Evolutionary conservation across 139 green algal genomes (phyloP).

Genomic region (Chlamydomonas sp.): DNA sequence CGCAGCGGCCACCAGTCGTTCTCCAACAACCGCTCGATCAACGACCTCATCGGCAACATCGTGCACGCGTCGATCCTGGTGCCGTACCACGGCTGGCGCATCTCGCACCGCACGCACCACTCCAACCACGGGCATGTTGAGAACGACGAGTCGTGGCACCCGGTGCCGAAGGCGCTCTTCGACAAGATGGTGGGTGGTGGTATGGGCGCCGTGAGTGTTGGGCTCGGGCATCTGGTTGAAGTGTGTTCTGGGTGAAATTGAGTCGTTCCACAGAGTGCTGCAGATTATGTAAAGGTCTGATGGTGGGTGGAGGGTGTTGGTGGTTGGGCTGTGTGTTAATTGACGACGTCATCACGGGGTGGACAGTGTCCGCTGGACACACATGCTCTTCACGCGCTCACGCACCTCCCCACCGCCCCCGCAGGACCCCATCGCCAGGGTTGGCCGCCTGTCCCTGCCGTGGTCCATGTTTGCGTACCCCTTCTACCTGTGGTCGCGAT

Average conservation of each 20-base stretch:
- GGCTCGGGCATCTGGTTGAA: no score
- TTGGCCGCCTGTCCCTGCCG: slow-evolving; percentile 53
- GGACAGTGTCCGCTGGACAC: no score
- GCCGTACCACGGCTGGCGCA: slow-evolving; percentile 93
- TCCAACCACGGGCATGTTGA: slow-evolving; percentile 92
- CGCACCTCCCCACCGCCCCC: no score
- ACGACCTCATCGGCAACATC: slow-evolving; percentile 89
- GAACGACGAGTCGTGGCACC: slow-evolving; percentile 94
- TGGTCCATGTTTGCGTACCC: slow-evolving; percentile 73
- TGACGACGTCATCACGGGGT: no score
- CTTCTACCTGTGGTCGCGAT: slow-evolving; percentile 82
- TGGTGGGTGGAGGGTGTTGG: no score
- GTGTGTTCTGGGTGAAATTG: no score
- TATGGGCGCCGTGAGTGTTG: no score
- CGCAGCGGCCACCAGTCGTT: slow-evolving; percentile 80
- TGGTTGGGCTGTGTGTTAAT: no score
- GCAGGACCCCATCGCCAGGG: slow-evolving; percentile 2
- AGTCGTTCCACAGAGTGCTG: no score
- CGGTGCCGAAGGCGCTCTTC: slow-evolving; percentile 48
- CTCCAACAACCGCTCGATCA: slow-evolving; percentile 81
- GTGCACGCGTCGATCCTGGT: slow-evolving; percentile 88
- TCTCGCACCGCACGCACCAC: slow-evolving; percentile 90
- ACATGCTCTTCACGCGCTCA: no score
- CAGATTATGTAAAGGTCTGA: no score
- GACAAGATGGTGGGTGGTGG: slow-evolving; percentile 15